A percentile compares a stretch with the other conserved stretches of the same genome.
Conservation (phyloP, 1,284 basidiomycete species). For the Cutaneotrichosporon curvatum region DNA sequence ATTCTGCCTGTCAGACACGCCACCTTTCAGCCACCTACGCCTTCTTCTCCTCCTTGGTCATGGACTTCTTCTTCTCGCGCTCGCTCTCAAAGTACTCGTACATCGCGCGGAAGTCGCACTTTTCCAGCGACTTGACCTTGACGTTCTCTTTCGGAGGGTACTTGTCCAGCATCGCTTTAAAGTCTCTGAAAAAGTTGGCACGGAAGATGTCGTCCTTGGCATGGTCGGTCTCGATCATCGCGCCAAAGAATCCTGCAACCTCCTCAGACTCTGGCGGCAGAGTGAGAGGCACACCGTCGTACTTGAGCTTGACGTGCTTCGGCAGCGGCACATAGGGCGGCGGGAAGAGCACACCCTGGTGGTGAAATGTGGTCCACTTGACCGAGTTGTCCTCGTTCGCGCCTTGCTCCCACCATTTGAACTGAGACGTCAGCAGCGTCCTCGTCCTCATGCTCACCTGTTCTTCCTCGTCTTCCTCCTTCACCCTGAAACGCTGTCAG, state of each 20-base stretch:
- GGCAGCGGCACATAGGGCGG: conserved; percentile 87
- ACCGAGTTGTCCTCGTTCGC: conserved; percentile 51
- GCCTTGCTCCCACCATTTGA: conserved; percentile 70
- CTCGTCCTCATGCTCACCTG: conserved; percentile 8
- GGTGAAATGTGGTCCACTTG: conserved; percentile 90
- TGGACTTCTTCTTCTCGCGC: conserved; percentile 83
- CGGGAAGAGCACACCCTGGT: conserved; percentile 92
- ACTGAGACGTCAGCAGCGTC: conserved; percentile 33
- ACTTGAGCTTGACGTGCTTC: conserved; percentile 83
- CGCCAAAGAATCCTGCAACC: conserved; percentile 93
- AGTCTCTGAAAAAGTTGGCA: conserved; percentile 94
- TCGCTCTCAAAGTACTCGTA: conserved; percentile 87
- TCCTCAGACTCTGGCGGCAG: conserved; percentile 86
- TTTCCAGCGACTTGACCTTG: conserved; percentile 68
- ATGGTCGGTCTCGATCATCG: conserved; percentile 89
- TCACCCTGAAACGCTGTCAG: neutral
- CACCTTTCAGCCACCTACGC: conserved; percentile 42
- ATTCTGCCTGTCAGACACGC: conserved; percentile 34
- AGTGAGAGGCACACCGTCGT: conserved; percentile 71
- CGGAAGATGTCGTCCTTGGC: conserved; percentile 83
- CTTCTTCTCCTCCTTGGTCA: conserved; percentile 83
- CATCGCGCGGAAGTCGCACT: conserved; percentile 93
- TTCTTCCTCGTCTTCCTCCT: conserved; percentile 36
- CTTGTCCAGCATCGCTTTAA: conserved; percentile 66
- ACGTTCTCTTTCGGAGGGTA: conserved; percentile 75